Evolutionary conservation across 140 eudicot genomes (phyloP), one percentile per base, ranked within the genome.

Genomic region (Bidens hawaiensis): DNA sequence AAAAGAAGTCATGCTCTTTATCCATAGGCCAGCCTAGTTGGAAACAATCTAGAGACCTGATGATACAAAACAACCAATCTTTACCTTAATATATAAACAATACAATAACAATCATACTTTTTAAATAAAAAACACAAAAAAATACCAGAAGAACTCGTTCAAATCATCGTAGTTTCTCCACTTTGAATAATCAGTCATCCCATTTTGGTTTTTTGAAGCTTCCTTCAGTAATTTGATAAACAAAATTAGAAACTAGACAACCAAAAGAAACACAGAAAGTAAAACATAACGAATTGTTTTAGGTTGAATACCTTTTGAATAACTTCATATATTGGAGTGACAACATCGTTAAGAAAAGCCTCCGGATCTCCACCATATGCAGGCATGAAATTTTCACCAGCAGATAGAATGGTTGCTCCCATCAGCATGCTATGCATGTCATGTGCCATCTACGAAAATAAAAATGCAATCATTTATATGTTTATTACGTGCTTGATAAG

Each of bases 91-190:
- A 38, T 41, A 27, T 18, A 9, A 46, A 42, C 24, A 12, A 41
- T 6, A 14, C 46, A 19, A 9, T 22, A 14, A 17, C 60, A 26
- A 16, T 38, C 21, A 71, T 70, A 75, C 27, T 34, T 42, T 45
- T n/a, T 2, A 66, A 14, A 43, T 42, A 54, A 40, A 19, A 40
- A 19, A 26, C n/a, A n/a, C n/a, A n/a, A n/a, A n/a, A n/a, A 48
- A 50, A 41, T 40, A 85, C 99, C 97, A 94, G 83, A 94, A 94
- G 55, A 74, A 94, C 76, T 94, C 99, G 36, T 88, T 88, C 58
- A 94, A 58, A 83, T 94, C 99, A 27, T 94, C 99, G 61, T 94
- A 94, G 68, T 88, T 94, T 86, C 99, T 88, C 99, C 99, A 94
- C 4, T 80, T 76, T 15, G 99, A 89, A 81, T 94, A 94, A 67